Conservation (phyloP, 148 eudicot genomes). For the Salicornia ramosissima region DNA sequence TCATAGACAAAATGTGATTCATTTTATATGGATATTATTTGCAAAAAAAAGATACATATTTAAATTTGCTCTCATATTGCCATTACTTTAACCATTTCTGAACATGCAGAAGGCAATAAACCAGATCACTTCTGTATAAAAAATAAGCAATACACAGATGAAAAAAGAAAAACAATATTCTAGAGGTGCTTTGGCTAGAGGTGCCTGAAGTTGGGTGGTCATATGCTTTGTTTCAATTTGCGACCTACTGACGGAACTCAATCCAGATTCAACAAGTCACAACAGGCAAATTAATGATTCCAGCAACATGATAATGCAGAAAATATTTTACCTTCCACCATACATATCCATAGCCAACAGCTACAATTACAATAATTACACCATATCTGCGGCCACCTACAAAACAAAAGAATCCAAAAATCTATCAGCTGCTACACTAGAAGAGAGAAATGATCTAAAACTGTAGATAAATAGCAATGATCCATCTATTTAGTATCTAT, state of each 20-base stretch:
- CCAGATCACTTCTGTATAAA: neutral
- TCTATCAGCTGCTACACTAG: conserved; percentile 1
- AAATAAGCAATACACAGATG: neutral
- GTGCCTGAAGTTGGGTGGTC: too few species aligned
- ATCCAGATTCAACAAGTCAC: neutral
- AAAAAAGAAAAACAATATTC: neutral
- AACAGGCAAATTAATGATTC: neutral
- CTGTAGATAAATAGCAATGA: neutral
- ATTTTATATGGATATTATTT: too few species aligned
- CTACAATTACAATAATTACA: conserved; percentile 48
- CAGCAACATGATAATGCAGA: conserved; percentile 3
- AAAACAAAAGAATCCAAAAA: conserved; percentile 14
- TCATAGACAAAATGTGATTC: too few species aligned
- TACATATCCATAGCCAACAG: conserved; percentile 68
- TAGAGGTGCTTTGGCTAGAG: neutral
- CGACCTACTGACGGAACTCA: neutral
- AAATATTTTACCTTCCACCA: conserved; percentile 92
- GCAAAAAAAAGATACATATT: too few species aligned
- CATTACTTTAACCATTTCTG: neutral
- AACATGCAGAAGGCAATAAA: neutral
- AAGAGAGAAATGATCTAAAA: neutral
- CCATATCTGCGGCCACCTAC: conserved; percentile 73
- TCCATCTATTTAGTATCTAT: too few species aligned
- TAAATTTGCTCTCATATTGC: neutral
- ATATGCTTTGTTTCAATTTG: neutral